phyloP scores from a whole-genome alignment of 2,329 filamentous ascomycete species.

The Arachnomyces sp. region DNA sequence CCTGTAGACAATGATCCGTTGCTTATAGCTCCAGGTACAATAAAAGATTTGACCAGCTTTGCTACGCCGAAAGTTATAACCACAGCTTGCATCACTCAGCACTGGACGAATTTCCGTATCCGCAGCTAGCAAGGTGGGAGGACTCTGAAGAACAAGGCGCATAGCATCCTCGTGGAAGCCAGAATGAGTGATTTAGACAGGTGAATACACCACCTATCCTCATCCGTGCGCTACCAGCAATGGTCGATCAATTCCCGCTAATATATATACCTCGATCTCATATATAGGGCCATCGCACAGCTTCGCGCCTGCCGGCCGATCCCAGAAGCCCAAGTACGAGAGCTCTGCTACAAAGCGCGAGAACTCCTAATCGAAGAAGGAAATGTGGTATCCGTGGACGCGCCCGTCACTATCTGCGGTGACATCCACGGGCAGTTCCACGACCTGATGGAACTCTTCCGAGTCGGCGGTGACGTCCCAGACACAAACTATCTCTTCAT shows the following conservation, averaged over 20 bases:
- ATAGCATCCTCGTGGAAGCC: slow-evolving; percentile 15
- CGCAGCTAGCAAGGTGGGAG: background rate
- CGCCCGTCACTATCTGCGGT: slow-evolving; percentile 93
- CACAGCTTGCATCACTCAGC: background rate
- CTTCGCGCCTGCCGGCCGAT: slow-evolving; percentile 93
- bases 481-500: slow-evolving; percentile 97
- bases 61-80: no score
- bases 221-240: background rate
- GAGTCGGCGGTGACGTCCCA: slow-evolving; percentile 84
- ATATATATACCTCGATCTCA: slow-evolving; percentile 4
- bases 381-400: slow-evolving; percentile 91
- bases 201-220: slow-evolving; percentile 42
- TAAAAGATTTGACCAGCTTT: no score
- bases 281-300: slow-evolving; percentile 76
- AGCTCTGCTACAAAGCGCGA: slow-evolving; percentile 93
- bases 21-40: no score
- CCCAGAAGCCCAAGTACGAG: slow-evolving; percentile 87
- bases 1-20: no score
- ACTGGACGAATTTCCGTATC: background rate
- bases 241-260: no score
- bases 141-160: background rate
- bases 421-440: slow-evolving; percentile 97
- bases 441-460: slow-evolving; percentile 92
- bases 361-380: slow-evolving; percentile 96
- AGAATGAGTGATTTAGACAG: slow-evolving; percentile 89